Conservation (phyloP, 2,329 filamentous ascomycete species). For the Nigrospora oryzae region DNA sequence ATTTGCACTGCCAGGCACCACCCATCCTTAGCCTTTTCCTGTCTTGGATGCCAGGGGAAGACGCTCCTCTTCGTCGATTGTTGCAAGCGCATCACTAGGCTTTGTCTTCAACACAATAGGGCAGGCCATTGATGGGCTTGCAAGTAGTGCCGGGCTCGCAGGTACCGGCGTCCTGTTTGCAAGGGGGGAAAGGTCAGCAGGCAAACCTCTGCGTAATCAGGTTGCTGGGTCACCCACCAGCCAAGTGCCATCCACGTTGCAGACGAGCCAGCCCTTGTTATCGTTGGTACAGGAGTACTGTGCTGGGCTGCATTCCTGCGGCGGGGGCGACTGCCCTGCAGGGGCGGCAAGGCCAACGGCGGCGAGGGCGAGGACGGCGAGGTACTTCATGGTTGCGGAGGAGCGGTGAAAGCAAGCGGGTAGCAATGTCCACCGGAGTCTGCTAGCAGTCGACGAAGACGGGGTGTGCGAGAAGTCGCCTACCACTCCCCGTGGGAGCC, state of each 20-base stretch:
- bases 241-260: conserved; percentile 16
- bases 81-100: too few species aligned
- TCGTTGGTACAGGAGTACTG: conserved; percentile 18
- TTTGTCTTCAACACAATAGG: conserved; percentile 16
- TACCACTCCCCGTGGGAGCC: too few species aligned
- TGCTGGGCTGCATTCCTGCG: conserved; percentile 11
- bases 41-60: too few species aligned
- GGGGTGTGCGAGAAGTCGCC: too few species aligned
- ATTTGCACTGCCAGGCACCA: too few species aligned
- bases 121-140: conserved; percentile 17
- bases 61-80: too few species aligned
- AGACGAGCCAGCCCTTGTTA: conserved; percentile 18
- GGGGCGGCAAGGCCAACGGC: conserved; percentile 6
- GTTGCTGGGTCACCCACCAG: conserved; percentile 10
- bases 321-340: background rate
- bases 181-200: background rate
- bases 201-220: background rate
- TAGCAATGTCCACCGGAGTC: background rate
- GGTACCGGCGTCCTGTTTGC: conserved; percentile 13
- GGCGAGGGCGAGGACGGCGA: conserved; percentile 12
- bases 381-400: conserved; percentile 15
- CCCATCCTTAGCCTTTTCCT: too few species aligned
- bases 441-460: too few species aligned
- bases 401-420: too few species aligned
- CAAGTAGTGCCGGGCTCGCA: conserved; percentile 14